Evolutionary conservation across 129 eudicot genomes (phyloP), one percentile per base, ranked within the genome.

Genomic region (Arctium minus): DNA sequence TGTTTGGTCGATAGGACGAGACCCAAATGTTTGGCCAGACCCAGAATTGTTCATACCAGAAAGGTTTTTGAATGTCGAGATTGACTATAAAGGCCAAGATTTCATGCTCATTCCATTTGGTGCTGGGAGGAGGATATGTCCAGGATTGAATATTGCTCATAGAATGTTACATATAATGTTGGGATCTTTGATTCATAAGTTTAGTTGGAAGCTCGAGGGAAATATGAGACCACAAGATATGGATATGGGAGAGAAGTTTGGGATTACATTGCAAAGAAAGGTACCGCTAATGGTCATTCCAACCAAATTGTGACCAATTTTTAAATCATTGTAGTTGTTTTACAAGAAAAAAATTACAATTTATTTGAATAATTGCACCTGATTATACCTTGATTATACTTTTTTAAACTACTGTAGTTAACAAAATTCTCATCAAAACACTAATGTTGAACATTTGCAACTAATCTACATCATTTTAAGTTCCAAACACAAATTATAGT

Each of bases 71-170:
- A 81, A 39, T 2, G 40, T 29, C 22, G 81, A 76, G 9, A 60
- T 80, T 17, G 89, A 83, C 42, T 62, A 64, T 42, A 83, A 53
- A 80, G 92, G 89, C 38, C 80, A 64, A n/a, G 81, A 86, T 76
- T 85, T 73, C n/a, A 78, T 85, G 67, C 38, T 82, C 11, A 72
- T 84, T 65, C 81, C 87, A 2, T 85, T 88, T 79, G 85, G 91
- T 37, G n/a, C 82, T 0, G 88, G 91, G 0, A 86, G 87, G 46
- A 88, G 91, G 70, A 76, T 86, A 1, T 88, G 89, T 39, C 91
- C 89, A 6, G 88, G 88, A 65, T 30, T 80, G 60, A 86, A 85
- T 9, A 30, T 86, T 29, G 92, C 92, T 36, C 40, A 76, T n/a
- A 74, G 85, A 67, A 82, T 81, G 86, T 48, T 78, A 44, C 87